Evolutionary conservation across 2,329 filamentous ascomycete species (phyloP).

Genomic region (Aspergillus sp.): DNA sequence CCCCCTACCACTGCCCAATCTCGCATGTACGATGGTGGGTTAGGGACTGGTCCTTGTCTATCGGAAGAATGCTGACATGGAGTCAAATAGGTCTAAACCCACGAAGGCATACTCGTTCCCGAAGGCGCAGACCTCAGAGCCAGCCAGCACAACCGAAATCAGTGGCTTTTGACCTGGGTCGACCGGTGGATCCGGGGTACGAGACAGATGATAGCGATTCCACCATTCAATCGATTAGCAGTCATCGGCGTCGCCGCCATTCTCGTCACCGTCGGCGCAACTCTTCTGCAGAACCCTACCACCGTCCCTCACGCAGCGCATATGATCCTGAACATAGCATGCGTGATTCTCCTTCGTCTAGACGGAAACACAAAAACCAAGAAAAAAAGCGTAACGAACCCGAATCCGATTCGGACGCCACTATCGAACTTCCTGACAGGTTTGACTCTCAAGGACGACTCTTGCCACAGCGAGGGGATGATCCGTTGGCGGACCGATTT

Average conservation of each 20-base stretch:
- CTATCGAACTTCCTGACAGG: constrained; percentile 42
- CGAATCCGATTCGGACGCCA: constrained; percentile 40
- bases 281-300: constrained; percentile 21
- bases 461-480: constrained; percentile 30
- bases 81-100: constrained; percentile 21
- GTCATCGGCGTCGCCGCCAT: constrained; percentile 19
- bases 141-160: constrained; percentile 30
- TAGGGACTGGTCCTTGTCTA: constrained; percentile 14
- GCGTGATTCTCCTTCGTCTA: background rate
- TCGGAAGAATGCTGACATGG: constrained; percentile 3
- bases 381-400: constrained; percentile 5
- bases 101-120: constrained; percentile 6
- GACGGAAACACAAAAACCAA: background rate
- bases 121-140: constrained; percentile 15
- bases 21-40: constrained; percentile 44
- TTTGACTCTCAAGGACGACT: constrained; percentile 42
- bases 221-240: constrained; percentile 24
- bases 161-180: constrained; percentile 30
- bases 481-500: constrained; percentile 33
- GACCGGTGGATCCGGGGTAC: constrained; percentile 32
- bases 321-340: constrained; percentile 4
- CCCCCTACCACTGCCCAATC: constrained; percentile 35
- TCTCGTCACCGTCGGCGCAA: constrained; percentile 20
- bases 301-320: constrained; percentile 9
- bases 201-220: constrained; percentile 44